phyloP scores from a whole-genome alignment of 257 asterid species.

The Salvia splendens region DNA sequence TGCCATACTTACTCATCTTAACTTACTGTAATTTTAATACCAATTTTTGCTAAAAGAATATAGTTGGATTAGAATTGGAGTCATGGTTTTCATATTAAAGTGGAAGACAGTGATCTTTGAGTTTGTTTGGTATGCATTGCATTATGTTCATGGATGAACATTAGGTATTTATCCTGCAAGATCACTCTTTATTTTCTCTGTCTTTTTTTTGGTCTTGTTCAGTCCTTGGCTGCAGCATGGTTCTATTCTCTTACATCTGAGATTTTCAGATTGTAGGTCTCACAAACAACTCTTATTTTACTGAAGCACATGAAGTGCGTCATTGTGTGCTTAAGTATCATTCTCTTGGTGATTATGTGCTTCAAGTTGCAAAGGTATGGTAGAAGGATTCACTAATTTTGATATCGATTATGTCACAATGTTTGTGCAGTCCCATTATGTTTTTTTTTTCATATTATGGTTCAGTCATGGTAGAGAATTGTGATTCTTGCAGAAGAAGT shows the following conservation, averaged over 20 bases:
- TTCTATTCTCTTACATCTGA: slow-evolving; percentile 24
- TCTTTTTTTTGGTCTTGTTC: slow-evolving; percentile 17
- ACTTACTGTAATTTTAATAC: neutral
- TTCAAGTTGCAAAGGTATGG: slow-evolving; percentile 88
- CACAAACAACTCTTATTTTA: slow-evolving; percentile 78
- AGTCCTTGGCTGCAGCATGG: slow-evolving; percentile 19
- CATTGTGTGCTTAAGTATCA: slow-evolving; percentile 73
- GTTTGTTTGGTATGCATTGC: neutral
- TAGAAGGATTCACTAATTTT: slow-evolving; percentile 25
- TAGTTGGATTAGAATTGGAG: neutral
- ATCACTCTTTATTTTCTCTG: neutral
- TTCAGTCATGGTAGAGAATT: slow-evolving; percentile 41
- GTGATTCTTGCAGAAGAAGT: slow-evolving; percentile 80
- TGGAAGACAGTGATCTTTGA: neutral
- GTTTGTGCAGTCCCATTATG: slow-evolving; percentile 17
- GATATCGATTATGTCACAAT: neutral
- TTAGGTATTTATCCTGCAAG: slow-evolving; percentile 4
- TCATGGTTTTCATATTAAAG: neutral
- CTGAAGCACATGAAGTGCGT: slow-evolving; percentile 85
- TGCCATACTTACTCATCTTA: slow-evolving; percentile 1
- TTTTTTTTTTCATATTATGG: slow-evolving; percentile 24
- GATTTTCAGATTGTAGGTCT: slow-evolving; percentile 70
- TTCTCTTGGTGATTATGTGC: slow-evolving; percentile 77
- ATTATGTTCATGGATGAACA: neutral
- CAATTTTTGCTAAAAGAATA: neutral